Evolutionary conservation across 1,284 basidiomycete species (phyloP), one percentile per base, ranked within the genome.

Genomic region (Polyporus tsugae): DNA sequence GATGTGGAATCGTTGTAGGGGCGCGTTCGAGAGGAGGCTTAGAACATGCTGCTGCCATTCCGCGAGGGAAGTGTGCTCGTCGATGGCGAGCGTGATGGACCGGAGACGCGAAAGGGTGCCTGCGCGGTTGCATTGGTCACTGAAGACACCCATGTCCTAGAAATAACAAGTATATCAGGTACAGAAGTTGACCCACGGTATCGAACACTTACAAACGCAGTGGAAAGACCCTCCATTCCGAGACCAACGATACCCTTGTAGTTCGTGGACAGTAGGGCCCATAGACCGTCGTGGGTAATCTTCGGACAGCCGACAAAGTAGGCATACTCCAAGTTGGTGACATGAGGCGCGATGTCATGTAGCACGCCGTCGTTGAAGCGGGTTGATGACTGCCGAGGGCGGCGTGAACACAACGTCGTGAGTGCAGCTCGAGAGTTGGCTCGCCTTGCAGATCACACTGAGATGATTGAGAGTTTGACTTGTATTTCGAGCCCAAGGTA

Each of bases 371-470:
- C 90, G 0, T 86, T 90, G 38, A 93, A 79, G 2, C 86, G 77
- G 6, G 83, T 77, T 3, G 90, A 87, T 19, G 83, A 79, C 90
- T 91, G 67, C 41, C 58, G 39, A 62, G 4, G 6, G 69, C 38
- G 60, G 67, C 52, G 62, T 66, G 52, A 71, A 41, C 15, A 70
- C 33, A 9, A 7, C 22, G n/a, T 41, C n/a, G 22, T 2, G 4
- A 42, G 38, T 39, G 38, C n/a, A 29, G 36, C 63, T 36, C 25
- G n/a, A 58, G 35, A 64, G 15, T 17, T 39, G 62, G 64, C 81
- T 69, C 69, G 88, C 92, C 83, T 89, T 90, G 80, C 91, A 93
- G 52, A 92, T 85, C 6, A 94, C 74, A 4, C 87, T 89, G 60
- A 94, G 78, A 67, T 81, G 86, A 52, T 81, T 81, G 60, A 94